Conservation (phyloP, 257 asterid genomes). For the Rauvolfia tetraphylla region DNA sequence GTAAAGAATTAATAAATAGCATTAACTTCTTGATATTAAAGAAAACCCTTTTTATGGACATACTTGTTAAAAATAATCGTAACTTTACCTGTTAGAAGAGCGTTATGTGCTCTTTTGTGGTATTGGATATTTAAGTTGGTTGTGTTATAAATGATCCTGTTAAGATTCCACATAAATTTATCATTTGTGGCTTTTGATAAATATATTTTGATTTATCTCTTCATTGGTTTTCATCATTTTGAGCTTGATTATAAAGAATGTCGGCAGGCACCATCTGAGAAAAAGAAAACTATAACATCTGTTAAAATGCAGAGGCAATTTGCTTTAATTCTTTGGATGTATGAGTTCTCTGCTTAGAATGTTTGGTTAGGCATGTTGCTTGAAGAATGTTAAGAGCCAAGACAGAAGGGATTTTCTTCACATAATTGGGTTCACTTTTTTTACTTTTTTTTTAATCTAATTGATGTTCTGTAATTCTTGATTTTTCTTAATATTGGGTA, state of each 20-base stretch:
- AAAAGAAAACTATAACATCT: background rate
- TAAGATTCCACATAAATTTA: background rate
- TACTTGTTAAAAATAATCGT: background rate
- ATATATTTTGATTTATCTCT: background rate
- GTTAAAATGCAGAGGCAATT: background rate
- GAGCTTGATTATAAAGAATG: background rate
- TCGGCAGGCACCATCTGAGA: background rate
- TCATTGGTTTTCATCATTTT: background rate
- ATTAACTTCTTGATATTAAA: background rate
- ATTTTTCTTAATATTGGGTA: background rate
- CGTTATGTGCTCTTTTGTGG: background rate
- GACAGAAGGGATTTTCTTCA: background rate
- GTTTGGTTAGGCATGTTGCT: background rate
- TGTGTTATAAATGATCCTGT: background rate
- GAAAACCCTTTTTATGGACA: no score
- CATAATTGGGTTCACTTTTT: background rate
- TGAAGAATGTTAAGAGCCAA: background rate
- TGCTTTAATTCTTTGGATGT: background rate
- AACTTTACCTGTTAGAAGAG: background rate
- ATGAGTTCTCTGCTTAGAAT: background rate
- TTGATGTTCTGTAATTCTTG: background rate
- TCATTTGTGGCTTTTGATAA: no score
- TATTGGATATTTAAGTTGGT: background rate
- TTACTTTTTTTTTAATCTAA: no score
- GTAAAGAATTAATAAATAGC: background rate